phyloP scores from a whole-genome alignment of 2,329 filamentous ascomycete species.

The Xylariales sp. region DNA sequence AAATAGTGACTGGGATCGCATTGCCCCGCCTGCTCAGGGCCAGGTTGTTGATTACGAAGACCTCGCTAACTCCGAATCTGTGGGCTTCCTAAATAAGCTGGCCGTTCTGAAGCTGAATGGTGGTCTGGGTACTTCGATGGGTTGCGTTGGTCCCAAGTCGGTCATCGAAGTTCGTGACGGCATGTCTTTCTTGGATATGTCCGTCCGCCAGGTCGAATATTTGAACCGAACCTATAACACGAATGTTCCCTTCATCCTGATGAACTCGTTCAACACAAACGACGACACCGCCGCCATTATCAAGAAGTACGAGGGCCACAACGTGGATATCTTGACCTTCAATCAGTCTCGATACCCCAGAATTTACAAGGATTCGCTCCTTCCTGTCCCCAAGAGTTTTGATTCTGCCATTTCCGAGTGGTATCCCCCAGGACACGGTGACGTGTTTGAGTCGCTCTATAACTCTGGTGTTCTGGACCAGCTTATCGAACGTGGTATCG shows the following conservation, averaged over 20 bases:
- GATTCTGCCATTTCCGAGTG: constrained; percentile 92
- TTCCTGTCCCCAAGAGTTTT: constrained; percentile 91
- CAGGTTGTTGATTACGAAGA: constrained; percentile 97
- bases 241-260: constrained; percentile 97
- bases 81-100: constrained; percentile 95
- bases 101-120: constrained; percentile 99
- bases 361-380: constrained; percentile 97
- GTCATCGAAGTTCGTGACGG: constrained; percentile 99
- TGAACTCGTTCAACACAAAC: constrained; percentile 99
- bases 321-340: constrained; percentile 99
- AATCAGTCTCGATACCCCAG: constrained; percentile 99
- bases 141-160: constrained; percentile 98
- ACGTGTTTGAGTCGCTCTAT: constrained; percentile 99
- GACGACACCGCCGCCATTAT: constrained; percentile 98
- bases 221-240: constrained; percentile 98
- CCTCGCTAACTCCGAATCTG: constrained; percentile 87
- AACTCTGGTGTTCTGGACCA: constrained; percentile 98
- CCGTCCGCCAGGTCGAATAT: constrained; percentile 98
- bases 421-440: constrained; percentile 99
- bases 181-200: constrained; percentile 99
- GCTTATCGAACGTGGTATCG: constrained; percentile 92
- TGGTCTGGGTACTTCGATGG: constrained; percentile 99
- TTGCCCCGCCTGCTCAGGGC: constrained; percentile 89
- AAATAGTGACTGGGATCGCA: constrained; percentile 91
- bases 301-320: constrained; percentile 99